Base-by-base conservation (phyloP, 768 basidiomycete genomes). In the Suillus subaureus region DNA sequence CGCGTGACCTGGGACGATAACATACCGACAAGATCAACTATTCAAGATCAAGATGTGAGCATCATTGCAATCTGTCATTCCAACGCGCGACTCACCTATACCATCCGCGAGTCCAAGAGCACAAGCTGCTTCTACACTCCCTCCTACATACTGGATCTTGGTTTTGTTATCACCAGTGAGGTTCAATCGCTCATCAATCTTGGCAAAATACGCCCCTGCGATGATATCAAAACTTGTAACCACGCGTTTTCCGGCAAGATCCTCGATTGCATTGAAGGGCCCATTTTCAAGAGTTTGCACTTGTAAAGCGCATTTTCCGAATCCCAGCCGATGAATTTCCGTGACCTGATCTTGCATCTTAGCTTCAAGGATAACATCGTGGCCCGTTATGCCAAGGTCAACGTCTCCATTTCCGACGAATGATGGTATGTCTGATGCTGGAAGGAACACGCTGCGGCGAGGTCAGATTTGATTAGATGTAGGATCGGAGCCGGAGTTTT, bases 341-440 rank as follows among this genome's bases (percentile, higher is more conserved):
- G 88, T 87, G 63, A 98, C 89, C 66, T 87, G 85, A 15, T 83
- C 76, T 67, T 92, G 82, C 89, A 97, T 95, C 64, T 89, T 79
- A 2, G 95, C 84, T 78, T 99, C 97, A 55, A 96, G 86, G 69
- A 99, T 93, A 68, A 97, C 93, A 81, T 99, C 97, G 79, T 98
- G 96, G 5, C 97, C 97, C 11, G 97, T 99, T 71, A 99, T 97
- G 7, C 97, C 97, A 52, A 99, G 84, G 71, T 98, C 93, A 72
- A 99, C 92, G 73, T 96, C 92, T 58, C 97, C 97, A 75, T 97
- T 96, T 51, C 96, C 97, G 54, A 99, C 97, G 78, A 99, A 99
- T 35, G 96, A 97, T 12, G 97, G 96, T 68, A 99, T 99, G 73
- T 99, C 97, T 6, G 92, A 84, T 1, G 97, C 97, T 28, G 97